phyloP scores from a whole-genome alignment of 2,329 filamentous ascomycete genomes.

The Calonectria naviculata region DNA sequence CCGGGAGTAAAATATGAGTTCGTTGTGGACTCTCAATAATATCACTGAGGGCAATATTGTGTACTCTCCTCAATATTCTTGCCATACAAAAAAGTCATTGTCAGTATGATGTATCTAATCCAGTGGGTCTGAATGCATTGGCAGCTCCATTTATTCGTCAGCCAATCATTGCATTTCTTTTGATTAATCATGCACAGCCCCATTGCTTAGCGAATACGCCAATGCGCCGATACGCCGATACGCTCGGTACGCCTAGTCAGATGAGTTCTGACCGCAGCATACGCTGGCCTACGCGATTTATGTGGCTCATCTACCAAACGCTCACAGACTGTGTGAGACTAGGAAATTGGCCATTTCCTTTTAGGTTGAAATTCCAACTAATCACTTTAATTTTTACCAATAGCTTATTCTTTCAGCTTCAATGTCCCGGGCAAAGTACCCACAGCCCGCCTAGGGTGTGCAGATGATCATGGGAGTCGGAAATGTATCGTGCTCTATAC shows the following conservation, averaged over 20 bases:
- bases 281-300: not conserved
- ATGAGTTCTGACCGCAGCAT: not conserved
- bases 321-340: not conserved
- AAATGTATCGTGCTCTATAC: not conserved
- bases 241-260: not conserved
- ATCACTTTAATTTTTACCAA: not conserved
- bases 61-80: not conserved
- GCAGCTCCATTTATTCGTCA: not conserved
- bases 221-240: not conserved
- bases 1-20: not conserved
- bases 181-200: not conserved
- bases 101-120: too few relatives aligned
- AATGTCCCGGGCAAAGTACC: not conserved
- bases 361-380: not conserved
- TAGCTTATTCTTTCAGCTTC: not conserved
- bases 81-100: not conserved
- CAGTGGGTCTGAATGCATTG: not conserved
- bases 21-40: not conserved
- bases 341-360: not conserved
- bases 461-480: not conserved
- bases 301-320: not conserved
- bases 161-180: not conserved
- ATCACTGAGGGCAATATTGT: not conserved
- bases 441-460: not conserved
- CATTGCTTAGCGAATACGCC: not conserved